A percentile compares a stretch with the other conserved stretches of the same genome.
Evolutionary conservation across 345 rosid species (phyloP).

Genomic region (Aquilaria yunnanensis): DNA sequence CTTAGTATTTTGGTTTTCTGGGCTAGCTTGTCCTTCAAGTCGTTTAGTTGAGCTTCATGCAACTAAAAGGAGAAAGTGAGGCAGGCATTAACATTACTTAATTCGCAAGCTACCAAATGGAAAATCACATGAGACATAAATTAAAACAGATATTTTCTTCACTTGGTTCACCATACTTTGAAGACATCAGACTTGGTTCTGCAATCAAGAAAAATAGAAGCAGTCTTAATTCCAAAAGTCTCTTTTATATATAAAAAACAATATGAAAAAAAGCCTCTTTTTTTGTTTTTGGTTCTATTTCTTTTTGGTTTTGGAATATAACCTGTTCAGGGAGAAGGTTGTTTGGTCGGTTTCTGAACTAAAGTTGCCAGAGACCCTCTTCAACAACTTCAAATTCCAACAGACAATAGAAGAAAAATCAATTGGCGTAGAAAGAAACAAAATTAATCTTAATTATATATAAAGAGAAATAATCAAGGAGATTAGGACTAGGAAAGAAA

Average conservation of each 20-base stretch:
- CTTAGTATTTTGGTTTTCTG: constrained; percentile 22
- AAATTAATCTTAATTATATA: not conserved
- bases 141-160: not conserved
- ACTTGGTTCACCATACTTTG: constrained; percentile 6
- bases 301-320: too few relatives aligned
- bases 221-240: too few relatives aligned
- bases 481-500: not conserved
- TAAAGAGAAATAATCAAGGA: not conserved
- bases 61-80: not conserved
- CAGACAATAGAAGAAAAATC: not conserved
- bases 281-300: too few relatives aligned
- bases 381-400: constrained; percentile 8
- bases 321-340: constrained; percentile 7
- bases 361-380: constrained; percentile 7
- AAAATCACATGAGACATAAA: not conserved
- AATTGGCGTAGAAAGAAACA: not conserved
- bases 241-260: too few relatives aligned
- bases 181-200: not conserved
- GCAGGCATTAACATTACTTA: not conserved
- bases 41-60: constrained; percentile 8
- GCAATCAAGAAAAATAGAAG: too few relatives aligned
- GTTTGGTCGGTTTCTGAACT: not conserved
- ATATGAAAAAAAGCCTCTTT: too few relatives aligned
- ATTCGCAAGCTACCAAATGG: not conserved
- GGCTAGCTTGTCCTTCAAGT: constrained; percentile 10